A percentile compares a stretch with the other conserved stretches of the same genome.
phyloP scores from a whole-genome alignment of 2,329 filamentous ascomycete genomes.

The Domatiomyces globalis region DNA sequence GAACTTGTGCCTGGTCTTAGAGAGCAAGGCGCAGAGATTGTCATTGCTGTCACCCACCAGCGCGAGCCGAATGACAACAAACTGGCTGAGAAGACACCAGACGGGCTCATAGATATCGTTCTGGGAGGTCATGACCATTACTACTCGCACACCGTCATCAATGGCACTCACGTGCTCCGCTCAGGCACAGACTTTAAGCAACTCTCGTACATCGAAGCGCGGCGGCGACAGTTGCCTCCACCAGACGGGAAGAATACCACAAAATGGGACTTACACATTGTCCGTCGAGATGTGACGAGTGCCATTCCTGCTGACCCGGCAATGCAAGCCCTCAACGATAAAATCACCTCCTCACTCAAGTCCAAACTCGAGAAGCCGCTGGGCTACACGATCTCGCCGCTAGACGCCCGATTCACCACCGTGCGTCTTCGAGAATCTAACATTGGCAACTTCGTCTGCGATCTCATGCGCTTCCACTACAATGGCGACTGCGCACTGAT shows the following conservation, averaged over 20 bases:
- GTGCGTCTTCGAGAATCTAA: slow-evolving; percentile 68
- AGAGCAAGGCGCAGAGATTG: slow-evolving; percentile 63
- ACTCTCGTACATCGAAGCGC: slow-evolving; percentile 71
- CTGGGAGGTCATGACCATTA: slow-evolving; percentile 84
- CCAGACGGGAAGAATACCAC: slow-evolving; percentile 28
- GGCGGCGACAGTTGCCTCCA: slow-evolving; percentile 28
- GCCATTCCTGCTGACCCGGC: slow-evolving; percentile 49
- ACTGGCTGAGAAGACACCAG: slow-evolving; percentile 54
- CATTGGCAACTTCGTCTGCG: slow-evolving; percentile 78
- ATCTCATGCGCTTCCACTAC: slow-evolving; percentile 78
- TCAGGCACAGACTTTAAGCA: slow-evolving; percentile 89
- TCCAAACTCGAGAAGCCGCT: slow-evolving; percentile 68
- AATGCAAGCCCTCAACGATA: slow-evolving; percentile 49
- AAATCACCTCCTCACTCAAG: slow-evolving; percentile 58
- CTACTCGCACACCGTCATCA: slow-evolving; percentile 63
- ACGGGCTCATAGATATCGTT: slow-evolving; percentile 67
- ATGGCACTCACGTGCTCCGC: slow-evolving; percentile 68
- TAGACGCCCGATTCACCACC: slow-evolving; percentile 77
- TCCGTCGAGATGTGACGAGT: slow-evolving; percentile 57
- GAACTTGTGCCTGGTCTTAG: slow-evolving; percentile 61
- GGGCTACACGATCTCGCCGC: slow-evolving; percentile 65
- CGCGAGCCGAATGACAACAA: slow-evolving; percentile 83
- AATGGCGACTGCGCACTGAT: slow-evolving; percentile 68
- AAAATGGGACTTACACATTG: slow-evolving; percentile 68
- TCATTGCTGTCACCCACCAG: slow-evolving; percentile 73